Base-by-base conservation (phyloP, 805 yeast species). In the Metschnikowia noctiluminum region DNA sequence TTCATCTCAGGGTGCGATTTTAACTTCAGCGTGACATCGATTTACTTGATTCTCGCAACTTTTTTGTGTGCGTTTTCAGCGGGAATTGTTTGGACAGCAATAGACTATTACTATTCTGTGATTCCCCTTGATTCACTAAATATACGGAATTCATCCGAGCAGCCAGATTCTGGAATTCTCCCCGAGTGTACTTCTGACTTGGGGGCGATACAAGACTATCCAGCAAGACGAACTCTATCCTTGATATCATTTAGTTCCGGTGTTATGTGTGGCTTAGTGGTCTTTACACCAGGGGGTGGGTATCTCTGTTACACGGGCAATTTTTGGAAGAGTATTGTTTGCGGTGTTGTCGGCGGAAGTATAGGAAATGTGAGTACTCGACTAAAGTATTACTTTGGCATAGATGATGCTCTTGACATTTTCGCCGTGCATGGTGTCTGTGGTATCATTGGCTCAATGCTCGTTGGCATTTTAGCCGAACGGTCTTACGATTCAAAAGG, bases 351-450 rank as follows among this genome's bases (percentile, higher is more conserved):
- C 12, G 77, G 77, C 6, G 73, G 74, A 0, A 48, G 63, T 2
- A 40, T 60, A 1, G 64, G 72, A 16, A 72, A 73, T 52, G 49
- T 72, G 28, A 64, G 73, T 9, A 73, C 77, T 0, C 55, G 76
- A 38, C 57, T 73, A 46, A 73, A 73, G 52, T 73, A 67, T 53
- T 68, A 54, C 50, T 60, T 72, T 39, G 40, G 55, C 2, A 64
- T 72, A n/a, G 77, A 73, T 52, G 77, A 73, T 55, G 71, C 75
- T 1, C 64, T 71, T 37, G 77, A 73, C 53, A 60, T 72, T 4
- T 71, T 71, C 56, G 76, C 77, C 7, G 64, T 73, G 36, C 77
- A 73, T 54, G 77, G 76, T 0, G 59, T 71, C 6, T 67, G 71
- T 26, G 77, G 77, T 0, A 63, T 70, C 28, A 65, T 63, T 3